Conservation (phyloP, 306 rosid genomes). For the Quercus bicolor region DNA sequence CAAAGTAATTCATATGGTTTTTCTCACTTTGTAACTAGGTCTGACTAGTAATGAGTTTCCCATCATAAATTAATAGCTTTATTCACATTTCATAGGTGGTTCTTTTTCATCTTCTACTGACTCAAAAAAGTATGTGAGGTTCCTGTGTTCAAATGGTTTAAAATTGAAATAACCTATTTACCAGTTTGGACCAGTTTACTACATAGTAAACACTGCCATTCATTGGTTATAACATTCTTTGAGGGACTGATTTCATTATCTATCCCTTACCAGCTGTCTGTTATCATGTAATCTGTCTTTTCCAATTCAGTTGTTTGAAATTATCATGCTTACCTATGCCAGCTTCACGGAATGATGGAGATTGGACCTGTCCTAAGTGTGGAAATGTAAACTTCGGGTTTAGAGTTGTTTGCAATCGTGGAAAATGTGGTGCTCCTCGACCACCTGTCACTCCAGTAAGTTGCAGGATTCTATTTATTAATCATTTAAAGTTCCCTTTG, state of each 20-base stretch:
- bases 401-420: constrained; percentile 43
- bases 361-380: constrained; percentile 48
- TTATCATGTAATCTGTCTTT: constrained; percentile 7
- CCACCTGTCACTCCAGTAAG: constrained; percentile 35
- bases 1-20: background rate
- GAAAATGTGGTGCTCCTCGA: constrained; percentile 41
- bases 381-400: constrained; percentile 51
- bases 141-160: background rate
- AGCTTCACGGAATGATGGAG: constrained; percentile 46
- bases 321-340: background rate
- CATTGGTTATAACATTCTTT: background rate
- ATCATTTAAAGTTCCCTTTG: background rate
- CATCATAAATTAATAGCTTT: background rate
- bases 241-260: background rate
- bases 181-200: background rate
- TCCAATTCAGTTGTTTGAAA: background rate
- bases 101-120: background rate
- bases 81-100: background rate
- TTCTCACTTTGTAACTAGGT: background rate
- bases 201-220: background rate
- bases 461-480: background rate
- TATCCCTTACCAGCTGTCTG: background rate
- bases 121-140: background rate
- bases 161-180: background rate
- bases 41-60: background rate